Evolutionary conservation across 1,139 yeast genomes (phyloP).

Genomic region (Debaryomyces psychrophilus): DNA sequence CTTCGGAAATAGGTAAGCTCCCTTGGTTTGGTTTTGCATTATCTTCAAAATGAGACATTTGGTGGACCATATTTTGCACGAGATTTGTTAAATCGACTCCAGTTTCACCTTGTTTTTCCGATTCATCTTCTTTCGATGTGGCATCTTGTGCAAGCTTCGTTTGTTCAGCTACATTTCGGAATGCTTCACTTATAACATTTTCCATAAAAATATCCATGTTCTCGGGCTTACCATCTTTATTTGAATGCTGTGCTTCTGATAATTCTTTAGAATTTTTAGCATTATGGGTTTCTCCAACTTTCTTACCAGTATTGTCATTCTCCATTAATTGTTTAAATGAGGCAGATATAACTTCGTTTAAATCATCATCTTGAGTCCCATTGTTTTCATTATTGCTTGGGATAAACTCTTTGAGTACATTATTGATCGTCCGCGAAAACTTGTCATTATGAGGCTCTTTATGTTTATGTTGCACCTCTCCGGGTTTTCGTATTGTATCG

Average conservation of each 20-base stretch:
- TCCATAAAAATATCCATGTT: slow-evolving; percentile 29
- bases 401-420: background rate
- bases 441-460: background rate
- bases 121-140: background rate
- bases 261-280: background rate
- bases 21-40: slow-evolving; percentile 13
- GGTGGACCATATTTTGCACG: slow-evolving; percentile 27
- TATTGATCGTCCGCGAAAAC: slow-evolving; percentile 6
- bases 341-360: slow-evolving; percentile 19
- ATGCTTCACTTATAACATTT: slow-evolving; percentile 39
- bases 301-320: slow-evolving; percentile 2
- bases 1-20: slow-evolving; percentile 23
- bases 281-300: background rate
- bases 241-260: background rate
- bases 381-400: slow-evolving; percentile 6
- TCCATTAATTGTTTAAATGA: slow-evolving; percentile 22
- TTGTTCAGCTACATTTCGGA: slow-evolving; percentile 30
- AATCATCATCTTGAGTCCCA: slow-evolving; percentile 15
- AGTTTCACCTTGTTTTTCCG: slow-evolving; percentile 10
- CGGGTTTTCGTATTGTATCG: background rate
- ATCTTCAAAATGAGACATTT: slow-evolving; percentile 19
- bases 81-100: slow-evolving; percentile 22
- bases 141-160: slow-evolving; percentile 10
- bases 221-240: slow-evolving; percentile 15
- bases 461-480: background rate